Evolutionary conservation across 768 basidiomycete species (phyloP), one percentile per base, ranked within the genome.

Genomic region (Russula brevipes): DNA sequence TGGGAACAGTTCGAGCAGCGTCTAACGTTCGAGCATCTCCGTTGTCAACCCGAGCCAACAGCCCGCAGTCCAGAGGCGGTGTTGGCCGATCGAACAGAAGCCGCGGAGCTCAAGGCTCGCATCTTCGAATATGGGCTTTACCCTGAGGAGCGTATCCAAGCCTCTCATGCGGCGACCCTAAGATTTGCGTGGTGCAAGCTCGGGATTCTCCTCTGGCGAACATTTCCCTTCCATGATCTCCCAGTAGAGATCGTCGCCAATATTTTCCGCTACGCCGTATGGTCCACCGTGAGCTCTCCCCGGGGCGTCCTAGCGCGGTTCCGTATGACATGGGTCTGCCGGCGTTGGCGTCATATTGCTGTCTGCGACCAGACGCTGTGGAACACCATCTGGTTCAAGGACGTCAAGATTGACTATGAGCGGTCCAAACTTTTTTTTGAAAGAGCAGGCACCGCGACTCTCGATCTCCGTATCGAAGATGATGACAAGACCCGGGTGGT

Each of bases 401-500:
- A 85, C 46, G 59, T 68, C 14, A 76, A 81, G 52, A 41, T 64
- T 19, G 75, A 79, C 14, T 84, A 81, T 66, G 71, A 77, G 16
- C 80, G 81, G 38, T 82, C 86, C 6, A 74, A 80, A 59, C 74
- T 79, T 51, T 88, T 82, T 78, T 75, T 89, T 60, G 75, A 82
- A 19, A 77, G 88, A 57, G 80, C 86, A 2, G 81, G 82, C 1
- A 70, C 76, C 3, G 76, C 83, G 2, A 75, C 81, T 2, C 68
- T 89, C 64, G 86, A 88, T 60, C 66, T 90, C n/a, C 81, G 85
- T 38, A 80, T 90, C 68, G 79, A 80, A 69, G 85, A 81, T 52
- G 63, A 69, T 9, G 67, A 24, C 5, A 63, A 53, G 57, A 61
- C 42, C 46, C 59, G 58, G 24, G 8, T 31, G n/a, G n/a, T 19